Percentiles rank a stretch among this genome's conserved stretches.
Conservation (phyloP, 805 yeast genomes). For the Hanseniaspora pseudoguilliermondii region DNA sequence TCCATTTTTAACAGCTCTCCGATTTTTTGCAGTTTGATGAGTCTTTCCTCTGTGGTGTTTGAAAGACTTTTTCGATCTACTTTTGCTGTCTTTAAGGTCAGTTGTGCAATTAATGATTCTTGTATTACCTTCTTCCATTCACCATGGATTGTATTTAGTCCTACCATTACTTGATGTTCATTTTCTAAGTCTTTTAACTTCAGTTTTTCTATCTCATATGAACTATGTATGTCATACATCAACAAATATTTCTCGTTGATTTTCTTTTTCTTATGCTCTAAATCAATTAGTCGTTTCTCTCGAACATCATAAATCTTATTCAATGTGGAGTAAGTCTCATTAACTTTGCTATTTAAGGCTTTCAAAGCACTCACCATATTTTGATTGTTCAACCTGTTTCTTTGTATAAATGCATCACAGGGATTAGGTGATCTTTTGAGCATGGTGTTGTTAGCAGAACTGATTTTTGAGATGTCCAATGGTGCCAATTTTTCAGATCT, state of each 20-base stretch:
- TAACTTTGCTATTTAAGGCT: not conserved
- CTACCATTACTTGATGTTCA: not conserved
- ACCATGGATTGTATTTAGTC: not conserved
- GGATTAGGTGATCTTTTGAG: conserved; percentile 4
- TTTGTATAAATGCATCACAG: not conserved
- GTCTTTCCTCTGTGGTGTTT: not conserved
- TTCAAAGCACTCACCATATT: conserved; percentile 1
- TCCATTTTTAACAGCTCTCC: not conserved
- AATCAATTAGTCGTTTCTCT: not conserved
- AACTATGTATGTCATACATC: not conserved
- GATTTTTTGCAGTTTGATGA: not conserved
- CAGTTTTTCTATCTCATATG: not conserved
- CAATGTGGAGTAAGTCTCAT: not conserved
- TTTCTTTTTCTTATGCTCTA: not conserved
- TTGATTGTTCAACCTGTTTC: conserved; percentile 1
- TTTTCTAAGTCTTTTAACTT: not conserved
- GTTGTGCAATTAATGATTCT: conserved; percentile 1
- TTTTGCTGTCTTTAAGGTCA: not conserved
- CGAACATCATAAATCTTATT: conserved; percentile 2
- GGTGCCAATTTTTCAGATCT: conserved; percentile 7
- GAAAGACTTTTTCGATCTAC: not conserved
- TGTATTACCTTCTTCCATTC: conserved; percentile 1
- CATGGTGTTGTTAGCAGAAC: not conserved
- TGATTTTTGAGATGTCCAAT: not conserved
- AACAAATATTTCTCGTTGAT: not conserved